Evolutionary conservation across 1,284 basidiomycete species (phyloP), one percentile per base, ranked within the genome.

Genomic region (Marasmius tenuissimus): DNA sequence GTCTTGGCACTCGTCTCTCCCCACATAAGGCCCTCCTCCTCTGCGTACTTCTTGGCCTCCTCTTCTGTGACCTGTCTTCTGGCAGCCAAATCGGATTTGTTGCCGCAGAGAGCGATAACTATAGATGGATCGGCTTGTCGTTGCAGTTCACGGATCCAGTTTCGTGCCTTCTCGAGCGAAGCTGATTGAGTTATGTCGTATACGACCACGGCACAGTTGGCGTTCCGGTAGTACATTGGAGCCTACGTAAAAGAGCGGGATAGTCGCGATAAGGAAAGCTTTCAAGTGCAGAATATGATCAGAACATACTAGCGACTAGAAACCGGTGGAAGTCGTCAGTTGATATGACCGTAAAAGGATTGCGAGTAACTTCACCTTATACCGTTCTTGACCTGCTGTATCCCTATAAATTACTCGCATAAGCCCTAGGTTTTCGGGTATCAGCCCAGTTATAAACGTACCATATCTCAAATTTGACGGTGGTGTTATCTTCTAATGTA

Each of bases 391-490:
- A 51, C 94, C 94, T 57, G 94, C 94, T 37, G 94, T 96, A 78
- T 94, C 92, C 92, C 92, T 93, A 63, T 14, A 33, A 35, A 35
- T 20, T 49, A 58, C 27, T 27, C n/a, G 48, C 22, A 59, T 49
- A 50, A 53, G n/a, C 61, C 58, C 63, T 39, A 59, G 65, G 27
- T 47, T 40, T 45, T 38, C 16, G 49, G 42, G 45, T 33, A 9
- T 14, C 38, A 57, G 35, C 33, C 61, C 49, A 50, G 54, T 59
- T 35, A 6, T n/a, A 62, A 37, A 75, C 84, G 59, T 79, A 94
- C 94, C 96, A 97, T 72, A 98, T 97, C 82, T 98, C 96, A 71
- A 98, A 98, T 82, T 98, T 98, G 72, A 98, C 92, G 16, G 90
- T 91, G 18, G 92, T 93, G 65, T 90, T 86, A 72, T 96, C 93